phyloP scores from a whole-genome alignment of 768 basidiomycete species.

The Ephemerocybe angulata region DNA sequence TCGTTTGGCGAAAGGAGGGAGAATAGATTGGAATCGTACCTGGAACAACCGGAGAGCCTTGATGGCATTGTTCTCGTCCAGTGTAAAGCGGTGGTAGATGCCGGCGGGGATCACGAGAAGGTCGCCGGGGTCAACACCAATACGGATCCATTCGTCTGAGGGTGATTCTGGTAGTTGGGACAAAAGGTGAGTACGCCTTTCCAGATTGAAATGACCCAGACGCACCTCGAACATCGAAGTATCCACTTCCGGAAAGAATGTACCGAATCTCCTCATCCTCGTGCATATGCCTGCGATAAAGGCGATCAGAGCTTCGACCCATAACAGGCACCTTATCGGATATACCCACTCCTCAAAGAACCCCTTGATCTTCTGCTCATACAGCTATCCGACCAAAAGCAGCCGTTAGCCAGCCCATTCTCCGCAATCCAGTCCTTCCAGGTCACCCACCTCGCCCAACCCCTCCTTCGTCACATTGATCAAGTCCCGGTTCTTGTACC shows the following conservation, averaged over 20 bases:
- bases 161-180: slow-evolving; percentile 46
- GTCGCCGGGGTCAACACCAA: slow-evolving; percentile 74
- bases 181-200: not conserved
- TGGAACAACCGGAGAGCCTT: slow-evolving; percentile 83
- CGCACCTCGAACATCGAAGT: slow-evolving; percentile 87
- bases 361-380: slow-evolving; percentile 75
- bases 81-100: slow-evolving; percentile 93
- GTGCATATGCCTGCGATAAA: slow-evolving; percentile 84
- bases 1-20: not conserved
- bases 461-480: slow-evolving; percentile 77
- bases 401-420: not conserved
- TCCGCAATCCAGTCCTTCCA: not conserved
- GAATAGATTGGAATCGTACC: slow-evolving; percentile 36
- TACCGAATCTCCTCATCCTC: slow-evolving; percentile 96
- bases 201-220: not conserved
- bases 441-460: slow-evolving; percentile 63
- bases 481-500: slow-evolving; percentile 81
- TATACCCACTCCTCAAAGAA: slow-evolving; percentile 78
- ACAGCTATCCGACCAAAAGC: slow-evolving; percentile 33
- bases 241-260: slow-evolving; percentile 81
- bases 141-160: slow-evolving; percentile 76
- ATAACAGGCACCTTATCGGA: not conserved
- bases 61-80: slow-evolving; percentile 72
- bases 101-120: slow-evolving; percentile 85
- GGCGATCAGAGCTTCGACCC: not conserved